Percentiles rank a stretch among this genome's conserved stretches.
These are phyloP conservation scores for Knoxia roxburghii DNA, from an alignment of 257 asterid genomes.

Conservation along the genomic window DNA sequence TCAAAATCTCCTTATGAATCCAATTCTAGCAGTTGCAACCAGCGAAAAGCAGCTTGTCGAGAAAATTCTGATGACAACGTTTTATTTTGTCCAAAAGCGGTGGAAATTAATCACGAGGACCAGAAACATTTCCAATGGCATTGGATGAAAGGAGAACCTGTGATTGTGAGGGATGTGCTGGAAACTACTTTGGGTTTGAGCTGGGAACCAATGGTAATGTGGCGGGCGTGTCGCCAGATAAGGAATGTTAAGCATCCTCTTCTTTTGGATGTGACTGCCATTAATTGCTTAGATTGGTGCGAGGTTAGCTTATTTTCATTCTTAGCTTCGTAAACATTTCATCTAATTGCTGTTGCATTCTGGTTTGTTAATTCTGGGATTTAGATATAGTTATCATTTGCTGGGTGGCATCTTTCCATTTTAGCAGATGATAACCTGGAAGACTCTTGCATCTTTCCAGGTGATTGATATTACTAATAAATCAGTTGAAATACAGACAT, in stretches of 20 bases:
- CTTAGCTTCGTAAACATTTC: neutral
- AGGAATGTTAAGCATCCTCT: constrained; percentile 32
- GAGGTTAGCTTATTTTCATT: constrained; percentile 42
- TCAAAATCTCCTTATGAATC: constrained; percentile 22
- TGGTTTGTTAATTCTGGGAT: neutral
- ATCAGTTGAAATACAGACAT: too few relatives aligned
- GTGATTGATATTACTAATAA: neutral
- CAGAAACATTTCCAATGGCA: constrained; percentile 70
- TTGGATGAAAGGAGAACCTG: constrained; percentile 84
- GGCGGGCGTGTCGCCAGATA: constrained; percentile 84
- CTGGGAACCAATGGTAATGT: constrained; percentile 99
- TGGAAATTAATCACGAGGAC: constrained; percentile 44
- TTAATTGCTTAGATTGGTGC: constrained; percentile 86
- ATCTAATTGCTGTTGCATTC: neutral
- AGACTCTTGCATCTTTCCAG: neutral
- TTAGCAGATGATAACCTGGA: neutral
- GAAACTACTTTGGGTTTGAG: constrained; percentile 74
- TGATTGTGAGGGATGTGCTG: constrained; percentile 70
- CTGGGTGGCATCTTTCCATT: neutral
- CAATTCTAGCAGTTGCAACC: constrained; percentile 18
- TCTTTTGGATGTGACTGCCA: constrained; percentile 48
- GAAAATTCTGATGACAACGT: constrained; percentile 47
- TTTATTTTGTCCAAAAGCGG: constrained; percentile 64
- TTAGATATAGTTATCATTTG: neutral
- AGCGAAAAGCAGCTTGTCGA: constrained; percentile 58